Conservation (phyloP, 2,329 filamentous ascomycete species). For the Penicillium sp. region DNA sequence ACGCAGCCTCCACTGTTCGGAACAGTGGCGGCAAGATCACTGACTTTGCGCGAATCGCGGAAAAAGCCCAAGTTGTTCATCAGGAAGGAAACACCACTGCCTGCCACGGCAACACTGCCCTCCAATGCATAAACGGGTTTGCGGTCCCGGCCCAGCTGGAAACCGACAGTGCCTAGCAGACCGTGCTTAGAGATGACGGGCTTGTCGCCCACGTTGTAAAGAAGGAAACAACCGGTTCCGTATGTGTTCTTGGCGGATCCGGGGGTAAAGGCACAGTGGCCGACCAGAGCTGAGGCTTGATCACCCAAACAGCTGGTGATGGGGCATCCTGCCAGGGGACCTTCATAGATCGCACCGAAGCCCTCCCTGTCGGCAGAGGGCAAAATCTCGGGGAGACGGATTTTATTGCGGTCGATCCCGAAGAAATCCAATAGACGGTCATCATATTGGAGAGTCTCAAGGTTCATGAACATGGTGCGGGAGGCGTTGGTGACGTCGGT, state of each 20-base stretch:
- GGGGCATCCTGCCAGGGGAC: conserved; percentile 62
- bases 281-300: conserved; percentile 79
- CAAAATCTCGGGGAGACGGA: conserved; percentile 76
- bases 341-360: conserved; percentile 64
- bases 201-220: conserved; percentile 81
- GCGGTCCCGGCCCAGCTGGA: conserved; percentile 63
- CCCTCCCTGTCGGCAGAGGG: conserved; percentile 69
- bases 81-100: conserved; percentile 72
- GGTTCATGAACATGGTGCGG: conserved; percentile 91
- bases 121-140: conserved; percentile 76
- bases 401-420: conserved; percentile 65
- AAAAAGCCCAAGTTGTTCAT: conserved; percentile 62
- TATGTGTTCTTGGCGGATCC: conserved; percentile 89
- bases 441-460: conserved; percentile 75
- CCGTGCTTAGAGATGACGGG: conserved; percentile 81
- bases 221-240: conserved; percentile 80
- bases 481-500: conserved; percentile 86
- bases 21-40: conserved; percentile 59
- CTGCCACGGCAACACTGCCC: conserved; percentile 77
- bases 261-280: conserved; percentile 76
- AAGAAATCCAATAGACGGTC: conserved; percentile 74
- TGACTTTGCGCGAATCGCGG: conserved; percentile 57
- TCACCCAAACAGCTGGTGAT: conserved; percentile 85
- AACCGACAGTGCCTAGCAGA: conserved; percentile 77
- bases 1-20: conserved; percentile 77